phyloP scores from a whole-genome alignment of 2,329 filamentous ascomycete genomes.

The Aspergillus clavatus region DNA sequence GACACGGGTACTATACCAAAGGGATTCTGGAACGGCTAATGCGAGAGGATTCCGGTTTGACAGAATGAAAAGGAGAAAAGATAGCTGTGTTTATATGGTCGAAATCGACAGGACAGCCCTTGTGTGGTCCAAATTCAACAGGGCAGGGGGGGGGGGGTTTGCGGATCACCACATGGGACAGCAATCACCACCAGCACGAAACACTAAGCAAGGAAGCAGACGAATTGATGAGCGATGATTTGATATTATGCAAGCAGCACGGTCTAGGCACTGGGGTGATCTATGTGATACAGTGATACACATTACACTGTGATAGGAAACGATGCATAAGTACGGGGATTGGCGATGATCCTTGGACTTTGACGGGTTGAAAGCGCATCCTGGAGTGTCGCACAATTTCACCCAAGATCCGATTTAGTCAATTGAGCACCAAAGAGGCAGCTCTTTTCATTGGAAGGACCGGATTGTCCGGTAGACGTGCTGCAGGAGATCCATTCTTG shows the following conservation, averaged over 20 bases:
- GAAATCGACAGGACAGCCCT: neutral
- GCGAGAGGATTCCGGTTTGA: neutral
- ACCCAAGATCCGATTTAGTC: neutral
- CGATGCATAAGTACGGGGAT: too few relatives aligned
- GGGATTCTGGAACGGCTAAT: neutral
- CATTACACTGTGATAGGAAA: too few relatives aligned
- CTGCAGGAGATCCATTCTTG: conserved; percentile 11
- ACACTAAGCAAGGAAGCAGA: neutral
- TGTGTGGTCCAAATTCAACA: neutral
- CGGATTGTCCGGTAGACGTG: too few relatives aligned
- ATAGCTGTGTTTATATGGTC: neutral
- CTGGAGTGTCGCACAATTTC: neutral
- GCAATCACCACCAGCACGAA: neutral
- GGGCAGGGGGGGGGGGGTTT: too few relatives aligned
- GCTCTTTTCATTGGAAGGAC: neutral
- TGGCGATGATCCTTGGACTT: neutral
- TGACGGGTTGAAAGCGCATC: neutral
- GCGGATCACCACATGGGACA: neutral
- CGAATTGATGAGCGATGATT: neutral
- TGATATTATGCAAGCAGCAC: neutral
- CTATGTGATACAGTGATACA: neutral
- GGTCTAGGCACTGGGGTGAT: neutral
- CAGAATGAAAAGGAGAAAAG: neutral
- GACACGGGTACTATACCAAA: neutral
- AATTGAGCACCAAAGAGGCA: neutral